Evolutionary conservation across 306 rosid species (phyloP), one percentile per base, ranked within the genome.

Genomic region (Lathyrus tuberosus): DNA sequence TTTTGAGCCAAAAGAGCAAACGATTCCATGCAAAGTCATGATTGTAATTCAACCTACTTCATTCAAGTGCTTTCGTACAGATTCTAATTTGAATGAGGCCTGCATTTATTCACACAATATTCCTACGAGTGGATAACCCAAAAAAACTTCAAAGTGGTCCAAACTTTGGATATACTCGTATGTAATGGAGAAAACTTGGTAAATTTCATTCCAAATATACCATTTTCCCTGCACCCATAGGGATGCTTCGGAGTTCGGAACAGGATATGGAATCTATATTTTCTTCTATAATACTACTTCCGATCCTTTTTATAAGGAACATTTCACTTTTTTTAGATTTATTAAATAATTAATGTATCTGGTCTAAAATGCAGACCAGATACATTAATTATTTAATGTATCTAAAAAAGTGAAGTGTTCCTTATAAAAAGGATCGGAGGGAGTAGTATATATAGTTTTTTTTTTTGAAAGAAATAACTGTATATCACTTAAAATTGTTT

Each of bases 11-110:
- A 43, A 13, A 13, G 7, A 13, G 5, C 6, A 43, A 43, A 43
- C 48, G 16, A 43, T 13, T 43, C 16, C 15, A 12, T 43, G 16
- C 38, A 33, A 33, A 33, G 46, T 67, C 79, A 76, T 76, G 24
- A 81, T 76, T 76, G 66, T 67, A 44, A 72, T 6, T 72, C 64
- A 76, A 46, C 81, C 79, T 72, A 67, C 84, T 44, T 60, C 79
- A 71, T 76, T 76, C 84, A 81, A 76, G 84, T 81, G 69, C 31
- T 47, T 44, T 15, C 47, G 81, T 76, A 62, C 61, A 4, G 2
- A 37, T 56, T 11, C 54, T 42, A 62, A 28, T 69, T 54, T 61
- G 0, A 80, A 65, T 24, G 10, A 65, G 74, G 71, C 77, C 47
- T 71, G 46, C 62, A 70, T 58, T 71, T 60, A 24, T 42, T 60